Percentiles rank a stretch among this genome's conserved stretches.
phyloP scores from a whole-genome alignment of 2,329 filamentous ascomycete genomes.

The Elsinoe necatrix region DNA sequence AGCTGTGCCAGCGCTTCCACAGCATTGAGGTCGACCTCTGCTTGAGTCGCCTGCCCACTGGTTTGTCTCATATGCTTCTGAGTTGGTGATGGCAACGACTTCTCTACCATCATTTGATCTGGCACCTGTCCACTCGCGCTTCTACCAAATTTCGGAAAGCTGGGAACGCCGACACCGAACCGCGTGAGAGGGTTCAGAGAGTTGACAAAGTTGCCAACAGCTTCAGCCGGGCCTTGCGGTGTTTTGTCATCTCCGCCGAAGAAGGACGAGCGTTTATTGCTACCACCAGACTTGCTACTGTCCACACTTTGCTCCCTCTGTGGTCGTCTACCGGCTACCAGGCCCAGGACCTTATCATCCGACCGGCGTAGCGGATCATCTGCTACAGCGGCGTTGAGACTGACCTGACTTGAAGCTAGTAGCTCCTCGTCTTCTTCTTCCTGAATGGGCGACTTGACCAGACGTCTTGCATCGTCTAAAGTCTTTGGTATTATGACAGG shows the following conservation, averaged over 20 bases:
- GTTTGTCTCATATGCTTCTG: conserved; percentile 19
- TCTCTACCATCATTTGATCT: conserved; percentile 7
- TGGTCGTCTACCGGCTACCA: conserved; percentile 55
- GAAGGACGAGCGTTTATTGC: conserved; percentile 51
- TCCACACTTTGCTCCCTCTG: conserved; percentile 68
- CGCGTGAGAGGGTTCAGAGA: conserved; percentile 31
- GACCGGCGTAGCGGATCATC: conserved; percentile 25
- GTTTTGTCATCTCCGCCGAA: conserved; percentile 14
- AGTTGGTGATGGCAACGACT: conserved; percentile 16
- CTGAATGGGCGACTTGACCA: conserved; percentile 63
- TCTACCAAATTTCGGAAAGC: conserved; percentile 29
- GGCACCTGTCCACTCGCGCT: conserved; percentile 21
- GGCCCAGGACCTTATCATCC: conserved; percentile 51
- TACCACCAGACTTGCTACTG: conserved; percentile 57
- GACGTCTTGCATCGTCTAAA: conserved; percentile 80
- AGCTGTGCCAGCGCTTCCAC: conserved; percentile 37
- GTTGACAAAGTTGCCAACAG: conserved; percentile 26
- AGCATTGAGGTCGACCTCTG: conserved; percentile 31
- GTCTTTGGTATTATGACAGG: conserved; percentile 65
- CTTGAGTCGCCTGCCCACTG: conserved; percentile 17
- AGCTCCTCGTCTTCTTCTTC: conserved; percentile 51
- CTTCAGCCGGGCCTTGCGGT: conserved; percentile 19
- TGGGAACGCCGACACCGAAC: conserved; percentile 26
- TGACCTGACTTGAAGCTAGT: conserved; percentile 17
- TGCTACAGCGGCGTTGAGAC: background rate